A percentile compares a stretch with the other conserved stretches of the same genome.
phyloP scores from a whole-genome alignment of 1,139 yeast genomes.

The Yamadazyma conglobata region DNA sequence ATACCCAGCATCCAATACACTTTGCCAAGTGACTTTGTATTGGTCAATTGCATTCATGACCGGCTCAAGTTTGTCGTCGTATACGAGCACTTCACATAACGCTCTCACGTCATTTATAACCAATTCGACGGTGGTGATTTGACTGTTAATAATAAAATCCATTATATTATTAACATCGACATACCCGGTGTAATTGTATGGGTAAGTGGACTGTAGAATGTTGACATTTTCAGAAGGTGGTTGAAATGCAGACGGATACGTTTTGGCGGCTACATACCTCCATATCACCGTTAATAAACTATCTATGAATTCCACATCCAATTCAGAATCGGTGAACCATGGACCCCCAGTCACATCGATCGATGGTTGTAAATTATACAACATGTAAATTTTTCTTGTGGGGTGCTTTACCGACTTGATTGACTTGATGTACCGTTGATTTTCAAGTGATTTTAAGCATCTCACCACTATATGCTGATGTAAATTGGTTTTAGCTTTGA shows the following conservation, averaged over 20 bases:
- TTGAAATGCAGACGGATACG: conserved; percentile 71
- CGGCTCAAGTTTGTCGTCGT: conserved; percentile 79
- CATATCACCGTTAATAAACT: conserved; percentile 80
- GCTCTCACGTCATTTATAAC: conserved; percentile 71
- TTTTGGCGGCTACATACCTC: conserved; percentile 73
- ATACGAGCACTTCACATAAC: conserved; percentile 82
- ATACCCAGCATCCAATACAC: conserved; percentile 60
- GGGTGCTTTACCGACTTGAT: conserved; percentile 93
- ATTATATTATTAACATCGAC: conserved; percentile 71
- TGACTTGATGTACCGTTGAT: conserved; percentile 80
- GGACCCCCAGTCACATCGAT: conserved; percentile 98
- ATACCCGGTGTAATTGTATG: conserved; percentile 57
- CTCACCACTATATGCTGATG: conserved; percentile 90
- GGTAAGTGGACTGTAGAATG: conserved; percentile 38
- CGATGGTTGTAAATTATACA: conserved; percentile 88
- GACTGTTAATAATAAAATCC: conserved; percentile 69
- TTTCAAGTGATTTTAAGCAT: conserved; percentile 79
- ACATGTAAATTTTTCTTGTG: conserved; percentile 95
- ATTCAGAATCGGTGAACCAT: conserved; percentile 95
- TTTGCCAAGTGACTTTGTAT: conserved; percentile 58
- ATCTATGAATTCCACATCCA: conserved; percentile 91
- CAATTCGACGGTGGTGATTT: conserved; percentile 80
- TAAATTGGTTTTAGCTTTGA: conserved; percentile 84
- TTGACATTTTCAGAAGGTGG: conserved; percentile 23
- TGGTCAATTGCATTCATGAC: conserved; percentile 46